Evolutionary conservation across 2,329 filamentous ascomycete genomes (phyloP).

Genomic region (Albifimbria verrucaria): DNA sequence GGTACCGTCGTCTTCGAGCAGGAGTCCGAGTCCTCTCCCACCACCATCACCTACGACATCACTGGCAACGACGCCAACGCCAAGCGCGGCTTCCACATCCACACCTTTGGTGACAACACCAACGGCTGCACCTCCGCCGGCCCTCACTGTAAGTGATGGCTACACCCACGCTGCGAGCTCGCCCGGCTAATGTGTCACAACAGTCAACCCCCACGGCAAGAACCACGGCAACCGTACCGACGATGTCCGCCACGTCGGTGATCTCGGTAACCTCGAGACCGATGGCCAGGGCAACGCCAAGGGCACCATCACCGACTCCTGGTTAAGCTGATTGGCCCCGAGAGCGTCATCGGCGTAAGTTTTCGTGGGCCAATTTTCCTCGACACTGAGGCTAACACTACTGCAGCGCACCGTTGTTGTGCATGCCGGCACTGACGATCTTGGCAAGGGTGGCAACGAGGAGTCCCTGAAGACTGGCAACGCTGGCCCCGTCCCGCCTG

Average conservation of each 20-base stretch:
- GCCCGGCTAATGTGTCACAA: background rate
- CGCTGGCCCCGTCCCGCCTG: conserved; percentile 91
- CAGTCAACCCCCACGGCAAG: conserved; percentile 95
- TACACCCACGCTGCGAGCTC: background rate
- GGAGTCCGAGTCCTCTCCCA: conserved; percentile 73
- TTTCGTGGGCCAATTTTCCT: background rate
- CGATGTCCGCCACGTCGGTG: conserved; percentile 87
- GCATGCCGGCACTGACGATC: conserved; percentile 93
- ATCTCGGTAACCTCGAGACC: conserved; percentile 95
- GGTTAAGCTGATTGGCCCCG: conserved; percentile 92
- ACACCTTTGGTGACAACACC: conserved; percentile 99
- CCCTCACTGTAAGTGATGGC: conserved; percentile 76
- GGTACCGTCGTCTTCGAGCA: conserved; percentile 97
- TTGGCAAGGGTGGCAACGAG: conserved; percentile 86
- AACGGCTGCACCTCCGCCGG: conserved; percentile 99
- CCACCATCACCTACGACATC: conserved; percentile 90
- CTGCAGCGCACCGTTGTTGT: conserved; percentile 85
- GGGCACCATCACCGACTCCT: conserved; percentile 77
- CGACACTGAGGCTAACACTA: conserved; percentile 4
- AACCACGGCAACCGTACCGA: conserved; percentile 85
- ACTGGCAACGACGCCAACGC: conserved; percentile 90
- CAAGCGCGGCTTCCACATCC: conserved; percentile 96
- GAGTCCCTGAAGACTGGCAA: conserved; percentile 99
- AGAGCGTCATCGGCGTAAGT: conserved; percentile 89
- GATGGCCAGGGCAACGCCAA: conserved; percentile 88